A percentile compares a stretch with the other conserved stretches of the same genome.
Evolutionary conservation across 2,329 filamentous ascomycete genomes (phyloP).

Genomic region (Arthrocladium fulminans): DNA sequence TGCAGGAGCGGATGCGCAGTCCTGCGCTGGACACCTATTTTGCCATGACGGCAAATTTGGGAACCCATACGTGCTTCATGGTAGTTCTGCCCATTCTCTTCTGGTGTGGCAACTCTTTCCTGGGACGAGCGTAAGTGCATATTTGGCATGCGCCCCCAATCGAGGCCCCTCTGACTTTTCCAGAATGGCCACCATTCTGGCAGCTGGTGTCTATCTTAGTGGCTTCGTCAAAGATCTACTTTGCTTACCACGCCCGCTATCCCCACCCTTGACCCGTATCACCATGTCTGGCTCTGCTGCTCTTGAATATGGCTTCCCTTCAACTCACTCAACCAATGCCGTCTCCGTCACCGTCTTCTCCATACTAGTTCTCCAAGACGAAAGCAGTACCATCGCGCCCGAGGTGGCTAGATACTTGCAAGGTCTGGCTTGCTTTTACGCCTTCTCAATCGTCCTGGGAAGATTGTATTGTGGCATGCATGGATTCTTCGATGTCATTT

Average conservation of each 20-base stretch:
- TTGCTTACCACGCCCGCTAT: constrained; percentile 83
- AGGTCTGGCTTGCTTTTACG: constrained; percentile 69
- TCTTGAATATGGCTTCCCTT: constrained; percentile 94
- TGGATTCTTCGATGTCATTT: constrained; percentile 81
- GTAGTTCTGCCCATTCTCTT: constrained; percentile 86
- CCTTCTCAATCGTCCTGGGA: constrained; percentile 78
- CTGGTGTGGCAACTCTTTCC: constrained; percentile 81
- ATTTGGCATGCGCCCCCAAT: background rate
- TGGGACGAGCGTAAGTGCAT: constrained; percentile 71
- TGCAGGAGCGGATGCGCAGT: constrained; percentile 72
- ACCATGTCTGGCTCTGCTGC: constrained; percentile 95
- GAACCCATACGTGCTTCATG: constrained; percentile 99
- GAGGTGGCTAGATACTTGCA: constrained; percentile 57
- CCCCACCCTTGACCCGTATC: constrained; percentile 84
- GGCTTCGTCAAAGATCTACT: constrained; percentile 92
- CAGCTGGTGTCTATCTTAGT: constrained; percentile 72
- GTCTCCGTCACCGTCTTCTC: constrained; percentile 86
- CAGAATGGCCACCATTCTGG: constrained; percentile 60
- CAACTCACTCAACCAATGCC: constrained; percentile 93
- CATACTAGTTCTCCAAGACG: constrained; percentile 53
- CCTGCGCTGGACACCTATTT: constrained; percentile 92
- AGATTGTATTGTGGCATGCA: constrained; percentile 98
- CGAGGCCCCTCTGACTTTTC: constrained; percentile 11
- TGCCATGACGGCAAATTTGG: constrained; percentile 88
- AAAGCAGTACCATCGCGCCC: constrained; percentile 51